A percentile compares a stretch with the other conserved stretches of the same genome.
Evolutionary conservation across 805 yeast species (phyloP).

Genomic region (Suhomyces emberorum): DNA sequence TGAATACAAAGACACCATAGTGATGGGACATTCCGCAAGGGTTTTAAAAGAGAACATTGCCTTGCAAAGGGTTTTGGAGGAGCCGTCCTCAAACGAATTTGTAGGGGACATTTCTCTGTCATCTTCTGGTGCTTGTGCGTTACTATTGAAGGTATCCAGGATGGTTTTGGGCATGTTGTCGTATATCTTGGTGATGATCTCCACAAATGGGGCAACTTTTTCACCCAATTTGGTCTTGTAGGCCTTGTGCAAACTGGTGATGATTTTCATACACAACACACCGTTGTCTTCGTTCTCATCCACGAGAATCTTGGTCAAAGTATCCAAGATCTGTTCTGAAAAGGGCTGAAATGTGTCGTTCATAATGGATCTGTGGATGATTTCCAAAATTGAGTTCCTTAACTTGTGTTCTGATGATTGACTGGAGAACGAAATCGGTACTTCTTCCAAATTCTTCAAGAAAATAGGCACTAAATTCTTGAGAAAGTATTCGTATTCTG

Average conservation of each 20-base stretch:
- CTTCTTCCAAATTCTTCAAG: conserved; percentile 55
- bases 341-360: conserved; percentile 78
- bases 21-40: conserved; percentile 93
- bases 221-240: conserved; percentile 66
- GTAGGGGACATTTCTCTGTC: conserved; percentile 37
- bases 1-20: conserved; percentile 88
- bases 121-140: conserved; percentile 9
- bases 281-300: conserved; percentile 96
- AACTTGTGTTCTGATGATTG: conserved; percentile 73
- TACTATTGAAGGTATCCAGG: conserved; percentile 54
- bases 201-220: conserved; percentile 76
- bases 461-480: conserved; percentile 68
- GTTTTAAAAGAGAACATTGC: conserved; percentile 86
- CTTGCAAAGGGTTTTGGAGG: conserved; percentile 51
- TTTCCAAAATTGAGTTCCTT: conserved; percentile 72
- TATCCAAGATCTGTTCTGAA: conserved; percentile 56
- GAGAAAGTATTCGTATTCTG: conserved; percentile 77
- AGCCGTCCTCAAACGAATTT: conserved; percentile 39
- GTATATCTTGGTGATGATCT: conserved; percentile 71
- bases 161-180: conserved; percentile 76
- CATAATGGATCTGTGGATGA: conserved; percentile 75
- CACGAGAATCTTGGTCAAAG: conserved; percentile 56
- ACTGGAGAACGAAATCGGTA: conserved; percentile 69
- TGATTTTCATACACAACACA: conserved; percentile 80
- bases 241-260: conserved; percentile 81